Conservation (phyloP, 2,329 filamentous ascomycete genomes). For the Fusarium penzigii region DNA sequence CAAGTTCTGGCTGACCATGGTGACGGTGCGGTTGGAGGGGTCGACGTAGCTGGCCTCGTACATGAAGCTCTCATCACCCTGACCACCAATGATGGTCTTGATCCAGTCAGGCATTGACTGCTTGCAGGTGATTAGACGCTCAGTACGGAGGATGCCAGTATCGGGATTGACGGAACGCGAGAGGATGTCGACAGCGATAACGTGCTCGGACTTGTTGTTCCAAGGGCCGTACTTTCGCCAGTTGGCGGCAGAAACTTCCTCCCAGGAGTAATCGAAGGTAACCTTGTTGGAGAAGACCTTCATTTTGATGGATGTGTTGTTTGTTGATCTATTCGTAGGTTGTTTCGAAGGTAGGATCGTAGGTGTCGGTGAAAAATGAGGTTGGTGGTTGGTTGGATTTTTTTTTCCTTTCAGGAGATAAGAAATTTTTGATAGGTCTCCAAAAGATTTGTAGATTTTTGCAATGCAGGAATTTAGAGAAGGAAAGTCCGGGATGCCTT, state of each 20-base stretch:
- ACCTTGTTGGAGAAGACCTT: slow-evolving; percentile 91
- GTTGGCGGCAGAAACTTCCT: slow-evolving; percentile 95
- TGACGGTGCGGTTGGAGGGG: slow-evolving; percentile 78
- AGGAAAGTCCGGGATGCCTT: slow-evolving; percentile 6
- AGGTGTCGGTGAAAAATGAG: slow-evolving; percentile 5
- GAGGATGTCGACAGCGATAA: slow-evolving; percentile 92
- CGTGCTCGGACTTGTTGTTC: slow-evolving; percentile 98
- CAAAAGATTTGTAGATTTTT: no score
- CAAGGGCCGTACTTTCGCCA: slow-evolving; percentile 99
- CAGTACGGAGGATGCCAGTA: slow-evolving; percentile 62
- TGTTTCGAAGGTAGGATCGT: slow-evolving; percentile 2
- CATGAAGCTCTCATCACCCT: slow-evolving; percentile 79
- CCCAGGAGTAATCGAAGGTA: slow-evolving; percentile 97
- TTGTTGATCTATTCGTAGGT: slow-evolving; percentile 6
- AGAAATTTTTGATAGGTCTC: slow-evolving; percentile 2
- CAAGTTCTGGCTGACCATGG: slow-evolving; percentile 94
- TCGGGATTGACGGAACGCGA: slow-evolving; percentile 62
- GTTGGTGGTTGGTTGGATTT: slow-evolving; percentile 9
- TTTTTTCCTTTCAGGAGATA: slow-evolving; percentile 1
- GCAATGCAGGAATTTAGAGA: not conserved
- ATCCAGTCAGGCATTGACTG: slow-evolving; percentile 77
- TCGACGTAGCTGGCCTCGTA: slow-evolving; percentile 97
- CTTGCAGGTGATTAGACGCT: slow-evolving; percentile 63
- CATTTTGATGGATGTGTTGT: slow-evolving; percentile 57
- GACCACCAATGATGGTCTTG: slow-evolving; percentile 70